Evolutionary conservation across 2,329 filamentous ascomycete genomes (phyloP).

Genomic region (Xylariaceae sp.): DNA sequence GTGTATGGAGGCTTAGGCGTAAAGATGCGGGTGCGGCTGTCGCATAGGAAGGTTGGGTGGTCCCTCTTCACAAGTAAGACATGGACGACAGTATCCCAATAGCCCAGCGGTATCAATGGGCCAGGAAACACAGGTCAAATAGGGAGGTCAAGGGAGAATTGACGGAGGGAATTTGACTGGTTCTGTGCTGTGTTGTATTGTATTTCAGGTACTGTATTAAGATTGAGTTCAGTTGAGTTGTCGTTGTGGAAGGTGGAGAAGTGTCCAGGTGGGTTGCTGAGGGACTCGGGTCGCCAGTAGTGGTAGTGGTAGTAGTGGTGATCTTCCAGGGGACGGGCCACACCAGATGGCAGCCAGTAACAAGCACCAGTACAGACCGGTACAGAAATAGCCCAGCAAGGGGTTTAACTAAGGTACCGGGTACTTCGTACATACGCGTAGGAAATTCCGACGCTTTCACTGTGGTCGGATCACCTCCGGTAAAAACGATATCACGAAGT

Average conservation of each 20-base stretch:
- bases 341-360: not conserved
- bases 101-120: not conserved
- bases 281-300: constrained; percentile 15
- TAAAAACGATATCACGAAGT: too few species aligned
- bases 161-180: constrained; percentile 9
- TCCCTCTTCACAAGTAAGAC: constrained; percentile 6
- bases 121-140: not conserved
- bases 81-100: constrained; percentile 10
- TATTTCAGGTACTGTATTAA: constrained; percentile 14
- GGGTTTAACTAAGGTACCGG: too few species aligned
- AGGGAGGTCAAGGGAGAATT: constrained; percentile 8
- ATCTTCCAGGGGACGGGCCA: constrained; percentile 18
- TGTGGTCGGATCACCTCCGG: too few species aligned
- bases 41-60: constrained; percentile 14
- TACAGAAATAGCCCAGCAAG: not conserved
- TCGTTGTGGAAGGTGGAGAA: constrained; percentile 37
- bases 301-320: constrained; percentile 8
- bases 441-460: too few species aligned
- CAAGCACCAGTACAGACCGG: not conserved
- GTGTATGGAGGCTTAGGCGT: constrained; percentile 23
- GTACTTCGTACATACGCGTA: too few species aligned
- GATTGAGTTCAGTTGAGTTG: constrained; percentile 27
- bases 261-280: constrained; percentile 16
- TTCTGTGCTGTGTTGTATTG: not conserved
- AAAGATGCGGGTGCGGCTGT: constrained; percentile 23